These are phyloP conservation scores for Rhodotorula sp. DNA, from an alignment of 1,284 basidiomycete genomes.

Conservation along the genomic window DNA sequence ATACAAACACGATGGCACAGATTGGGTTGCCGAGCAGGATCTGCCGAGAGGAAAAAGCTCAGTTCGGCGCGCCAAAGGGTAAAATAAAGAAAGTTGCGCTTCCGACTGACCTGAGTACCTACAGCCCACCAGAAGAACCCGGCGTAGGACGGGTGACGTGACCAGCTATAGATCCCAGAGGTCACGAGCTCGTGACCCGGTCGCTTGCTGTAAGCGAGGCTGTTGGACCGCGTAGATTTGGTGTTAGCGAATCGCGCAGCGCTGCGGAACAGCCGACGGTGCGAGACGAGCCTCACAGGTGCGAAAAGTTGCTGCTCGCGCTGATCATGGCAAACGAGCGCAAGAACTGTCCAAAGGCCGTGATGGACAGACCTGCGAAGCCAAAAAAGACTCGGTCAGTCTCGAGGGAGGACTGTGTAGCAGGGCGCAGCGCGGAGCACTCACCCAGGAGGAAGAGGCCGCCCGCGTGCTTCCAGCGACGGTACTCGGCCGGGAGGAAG, in stretches of 20 bases:
- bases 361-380: constrained; percentile 60
- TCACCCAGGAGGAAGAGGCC: constrained; percentile 36
- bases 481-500: constrained; percentile 31
- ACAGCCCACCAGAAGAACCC: constrained; percentile 99
- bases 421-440: not conserved
- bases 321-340: constrained; percentile 94
- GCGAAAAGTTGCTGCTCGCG: constrained; percentile 88
- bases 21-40: constrained; percentile 85
- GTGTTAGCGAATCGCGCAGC: no score
- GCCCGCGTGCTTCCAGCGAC: constrained; percentile 38
- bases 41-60: constrained; percentile 53
- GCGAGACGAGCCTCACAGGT: constrained; percentile 52
- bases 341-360: constrained; percentile 70
- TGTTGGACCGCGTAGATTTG: no score
- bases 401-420: not conserved
- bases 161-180: constrained; percentile 78
- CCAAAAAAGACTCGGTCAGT: not conserved
- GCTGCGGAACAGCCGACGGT: no score
- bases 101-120: constrained; percentile 58
- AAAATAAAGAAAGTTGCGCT: no score
- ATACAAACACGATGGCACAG: constrained; percentile 57
- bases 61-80: not conserved
- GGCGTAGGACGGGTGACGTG: constrained; percentile 91
- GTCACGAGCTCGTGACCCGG: constrained; percentile 70
- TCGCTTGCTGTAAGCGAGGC: constrained; percentile 68